Conservation (phyloP, 108 stramenopile genomes). For the Cyclotella choctawhatcheeana region DNA sequence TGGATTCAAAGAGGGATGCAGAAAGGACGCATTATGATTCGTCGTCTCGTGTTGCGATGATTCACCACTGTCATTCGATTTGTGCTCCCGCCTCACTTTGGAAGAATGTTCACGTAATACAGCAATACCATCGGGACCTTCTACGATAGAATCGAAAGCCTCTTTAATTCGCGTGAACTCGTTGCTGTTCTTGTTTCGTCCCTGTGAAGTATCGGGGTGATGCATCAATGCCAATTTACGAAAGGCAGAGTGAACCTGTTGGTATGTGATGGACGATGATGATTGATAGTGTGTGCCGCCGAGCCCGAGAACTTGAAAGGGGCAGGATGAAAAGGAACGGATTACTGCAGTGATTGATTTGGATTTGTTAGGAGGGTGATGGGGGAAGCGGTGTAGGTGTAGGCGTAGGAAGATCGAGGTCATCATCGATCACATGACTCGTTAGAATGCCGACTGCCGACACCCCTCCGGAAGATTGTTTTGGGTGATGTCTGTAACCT, state of each 20-base stretch:
- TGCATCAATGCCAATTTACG: conserved; percentile 35
- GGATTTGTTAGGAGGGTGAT: too few relatives aligned
- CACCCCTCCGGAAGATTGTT: too few relatives aligned
- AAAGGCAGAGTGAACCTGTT: conserved; percentile 33
- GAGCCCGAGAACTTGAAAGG: conserved; percentile 37
- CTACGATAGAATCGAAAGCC: conserved; percentile 40
- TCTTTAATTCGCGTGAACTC: conserved; percentile 31
- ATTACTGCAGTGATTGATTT: background rate
- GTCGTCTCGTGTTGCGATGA: conserved; percentile 1
- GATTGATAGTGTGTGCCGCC: conserved; percentile 1
- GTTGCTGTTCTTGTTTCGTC: too few relatives aligned
- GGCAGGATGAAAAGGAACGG: conserved; percentile 31
- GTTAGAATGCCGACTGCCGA: too few relatives aligned
- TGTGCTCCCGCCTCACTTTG: background rate
- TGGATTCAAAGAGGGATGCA: conserved; percentile 46
- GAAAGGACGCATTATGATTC: conserved; percentile 9
- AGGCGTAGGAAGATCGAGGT: too few relatives aligned
- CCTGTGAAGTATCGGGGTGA: conserved; percentile 45
- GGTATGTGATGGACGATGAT: conserved; percentile 16
- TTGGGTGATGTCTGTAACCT: too few relatives aligned
- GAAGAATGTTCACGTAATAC: conserved; percentile 16
- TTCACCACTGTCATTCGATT: background rate
- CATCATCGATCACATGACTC: too few relatives aligned
- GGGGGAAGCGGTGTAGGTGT: too few relatives aligned
- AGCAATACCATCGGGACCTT: conserved; percentile 32